phyloP scores from a whole-genome alignment of 164 flowering plant genomes.

The Paratinospora sagittata region DNA sequence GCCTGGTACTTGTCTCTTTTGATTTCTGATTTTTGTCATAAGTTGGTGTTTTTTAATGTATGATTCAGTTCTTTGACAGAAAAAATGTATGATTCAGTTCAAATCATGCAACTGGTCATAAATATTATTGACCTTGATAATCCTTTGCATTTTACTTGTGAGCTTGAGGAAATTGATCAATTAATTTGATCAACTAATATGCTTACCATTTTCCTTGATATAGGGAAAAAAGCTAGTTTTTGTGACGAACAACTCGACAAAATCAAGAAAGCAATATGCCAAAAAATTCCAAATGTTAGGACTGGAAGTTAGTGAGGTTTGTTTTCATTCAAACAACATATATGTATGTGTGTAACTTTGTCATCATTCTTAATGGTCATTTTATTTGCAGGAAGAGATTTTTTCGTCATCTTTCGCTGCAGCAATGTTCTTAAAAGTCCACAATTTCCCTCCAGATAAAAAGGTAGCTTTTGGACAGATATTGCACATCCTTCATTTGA shows the following conservation, averaged over 20 bases:
- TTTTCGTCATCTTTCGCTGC: conserved; percentile 94
- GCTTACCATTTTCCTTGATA: background rate
- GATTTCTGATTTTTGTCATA: too few species aligned
- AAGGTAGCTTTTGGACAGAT: conserved; percentile 44
- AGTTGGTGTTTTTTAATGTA: too few species aligned
- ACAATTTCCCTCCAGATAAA: conserved; percentile 62
- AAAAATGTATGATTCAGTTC: too few species aligned
- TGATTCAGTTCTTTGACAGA: too few species aligned
- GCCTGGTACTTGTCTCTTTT: too few species aligned
- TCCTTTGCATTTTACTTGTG: background rate
- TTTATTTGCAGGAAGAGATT: conserved; percentile 69
- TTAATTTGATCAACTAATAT: background rate
- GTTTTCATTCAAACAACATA: background rate
- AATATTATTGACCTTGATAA: too few species aligned
- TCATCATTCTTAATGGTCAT: background rate
- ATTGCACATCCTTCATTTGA: background rate
- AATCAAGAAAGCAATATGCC: conserved; percentile 72
- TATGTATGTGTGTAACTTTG: background rate
- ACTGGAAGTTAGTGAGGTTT: conserved; percentile 62
- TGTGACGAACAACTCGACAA: conserved; percentile 82
- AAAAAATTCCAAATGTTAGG: conserved; percentile 71
- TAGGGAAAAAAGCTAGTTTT: conserved; percentile 87
- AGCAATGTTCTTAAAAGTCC: conserved; percentile 86
- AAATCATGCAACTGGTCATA: too few species aligned
- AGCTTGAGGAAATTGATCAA: background rate